Percentiles rank a stretch among this genome's conserved stretches.
Conservation (phyloP, 2,329 filamentous ascomycete genomes). For the Fragosphaeria purpurea region DNA sequence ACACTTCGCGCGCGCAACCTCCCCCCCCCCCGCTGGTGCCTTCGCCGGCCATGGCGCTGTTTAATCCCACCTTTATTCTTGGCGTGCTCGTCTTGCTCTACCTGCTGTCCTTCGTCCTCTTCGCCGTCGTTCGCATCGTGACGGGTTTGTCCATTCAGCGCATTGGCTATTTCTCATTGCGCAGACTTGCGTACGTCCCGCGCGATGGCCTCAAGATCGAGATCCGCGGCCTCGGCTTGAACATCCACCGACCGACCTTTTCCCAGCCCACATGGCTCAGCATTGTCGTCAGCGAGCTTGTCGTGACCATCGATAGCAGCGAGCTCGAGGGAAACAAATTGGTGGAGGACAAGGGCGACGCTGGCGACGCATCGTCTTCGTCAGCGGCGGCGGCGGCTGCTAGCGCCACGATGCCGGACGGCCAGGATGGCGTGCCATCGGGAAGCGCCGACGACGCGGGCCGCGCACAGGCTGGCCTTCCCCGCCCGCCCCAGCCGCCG, state of each 20-base stretch:
- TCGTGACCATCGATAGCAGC: constrained; percentile 69
- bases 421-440: neutral
- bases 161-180: constrained; percentile 83
- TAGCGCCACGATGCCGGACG: neutral
- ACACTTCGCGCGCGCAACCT: no score
- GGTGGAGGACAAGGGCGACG: constrained; percentile 20
- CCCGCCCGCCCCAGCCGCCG: constrained; percentile 11
- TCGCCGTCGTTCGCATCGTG: constrained; percentile 83
- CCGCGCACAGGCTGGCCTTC: neutral
- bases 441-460: neutral
- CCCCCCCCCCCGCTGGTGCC: no score
- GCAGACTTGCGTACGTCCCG: constrained; percentile 81
- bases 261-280: constrained; percentile 96
- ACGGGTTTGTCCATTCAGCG: constrained; percentile 94
- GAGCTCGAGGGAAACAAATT: constrained; percentile 46
- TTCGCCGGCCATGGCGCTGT: constrained; percentile 45
- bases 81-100: constrained; percentile 80
- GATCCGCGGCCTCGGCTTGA: constrained; percentile 77
- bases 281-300: constrained; percentile 75
- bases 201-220: constrained; percentile 84
- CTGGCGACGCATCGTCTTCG: no score
- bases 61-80: constrained; percentile 72
- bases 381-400: no score
- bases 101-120: constrained; percentile 83
- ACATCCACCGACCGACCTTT: constrained; percentile 87